These are phyloP conservation scores for Ceratocystis albifundus DNA, from an alignment of 2,329 filamentous ascomycete genomes.

Conservation along the genomic window DNA sequence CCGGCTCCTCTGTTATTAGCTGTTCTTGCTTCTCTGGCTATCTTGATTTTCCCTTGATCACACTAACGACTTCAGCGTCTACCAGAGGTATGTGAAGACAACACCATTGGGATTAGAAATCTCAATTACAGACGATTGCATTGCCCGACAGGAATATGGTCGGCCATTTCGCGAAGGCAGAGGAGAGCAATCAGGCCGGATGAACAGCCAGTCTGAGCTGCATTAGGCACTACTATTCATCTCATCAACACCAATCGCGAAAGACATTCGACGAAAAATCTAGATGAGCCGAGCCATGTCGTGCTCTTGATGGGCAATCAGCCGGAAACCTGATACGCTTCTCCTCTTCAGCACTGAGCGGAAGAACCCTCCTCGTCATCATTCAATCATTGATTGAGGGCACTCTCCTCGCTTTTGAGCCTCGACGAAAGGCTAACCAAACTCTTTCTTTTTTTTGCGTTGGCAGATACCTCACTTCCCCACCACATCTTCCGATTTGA, in stretches of 20 bases:
- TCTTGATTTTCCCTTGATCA: conserved; percentile 17
- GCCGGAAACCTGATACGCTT: conserved; percentile 43
- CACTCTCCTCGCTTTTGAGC: conserved; percentile 57
- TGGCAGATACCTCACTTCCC: conserved; percentile 55
- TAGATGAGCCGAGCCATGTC: conserved; percentile 23
- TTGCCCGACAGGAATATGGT: conserved; percentile 21
- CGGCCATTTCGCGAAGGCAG: conserved; percentile 43
- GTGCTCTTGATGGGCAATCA: conserved; percentile 10
- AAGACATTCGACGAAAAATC: conserved; percentile 9
- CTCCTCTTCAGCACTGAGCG: conserved; percentile 53
- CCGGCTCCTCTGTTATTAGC: conserved; percentile 6
- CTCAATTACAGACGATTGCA: conserved; percentile 19
- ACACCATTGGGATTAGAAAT: not conserved
- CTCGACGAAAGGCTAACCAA: conserved; percentile 50
- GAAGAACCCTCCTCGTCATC: conserved; percentile 54
- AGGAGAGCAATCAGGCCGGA: conserved; percentile 48
- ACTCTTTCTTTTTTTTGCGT: conserved; percentile 27
- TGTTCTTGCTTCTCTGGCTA: conserved; percentile 20
- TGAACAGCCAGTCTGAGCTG: conserved; percentile 24
- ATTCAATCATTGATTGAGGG: conserved; percentile 36
- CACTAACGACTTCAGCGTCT: conserved; percentile 20
- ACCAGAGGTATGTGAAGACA: conserved; percentile 22
- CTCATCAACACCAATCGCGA: conserved; percentile 5
- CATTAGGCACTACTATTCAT: not conserved
- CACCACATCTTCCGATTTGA: conserved; percentile 47